Evolutionary conservation across 1,284 basidiomycete species (phyloP).

Genomic region (Melampsora americana): DNA sequence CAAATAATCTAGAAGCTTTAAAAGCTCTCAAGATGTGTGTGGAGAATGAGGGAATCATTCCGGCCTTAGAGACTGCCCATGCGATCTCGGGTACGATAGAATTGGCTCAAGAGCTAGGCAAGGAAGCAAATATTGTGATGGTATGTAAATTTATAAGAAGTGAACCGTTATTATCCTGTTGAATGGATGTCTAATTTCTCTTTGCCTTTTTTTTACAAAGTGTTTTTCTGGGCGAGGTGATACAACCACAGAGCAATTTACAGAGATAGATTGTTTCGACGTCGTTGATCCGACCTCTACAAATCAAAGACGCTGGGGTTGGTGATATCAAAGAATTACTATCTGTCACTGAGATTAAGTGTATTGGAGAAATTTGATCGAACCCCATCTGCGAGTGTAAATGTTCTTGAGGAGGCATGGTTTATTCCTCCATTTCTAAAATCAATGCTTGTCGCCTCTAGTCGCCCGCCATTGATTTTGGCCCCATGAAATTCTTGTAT

Average conservation of each 20-base stretch:
- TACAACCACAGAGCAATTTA: constrained; percentile 69
- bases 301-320: too few species aligned
- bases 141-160: constrained; percentile 50
- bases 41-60: constrained; percentile 93
- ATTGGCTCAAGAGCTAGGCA: constrained; percentile 76
- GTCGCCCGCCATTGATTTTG: too few species aligned
- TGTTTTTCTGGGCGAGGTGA: constrained; percentile 82
- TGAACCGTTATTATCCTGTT: not conserved
- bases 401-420: too few species aligned
- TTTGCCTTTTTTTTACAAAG: constrained; percentile 6
- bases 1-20: constrained; percentile 88
- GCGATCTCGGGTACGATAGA: constrained; percentile 76
- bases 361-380: too few species aligned
- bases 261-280: too few species aligned
- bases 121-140: constrained; percentile 83
- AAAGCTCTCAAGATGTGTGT: constrained; percentile 86
- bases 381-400: too few species aligned
- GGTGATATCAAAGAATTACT: too few species aligned
- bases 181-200: not conserved
- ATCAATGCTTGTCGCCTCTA: too few species aligned
- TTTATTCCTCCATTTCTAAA: too few species aligned
- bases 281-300: too few species aligned
- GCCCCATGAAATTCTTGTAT: too few species aligned
- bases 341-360: too few species aligned
- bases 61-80: constrained; percentile 90